phyloP scores from a whole-genome alignment of 495 filamentous ascomycete genomes.

The Podospora tetraspora region DNA sequence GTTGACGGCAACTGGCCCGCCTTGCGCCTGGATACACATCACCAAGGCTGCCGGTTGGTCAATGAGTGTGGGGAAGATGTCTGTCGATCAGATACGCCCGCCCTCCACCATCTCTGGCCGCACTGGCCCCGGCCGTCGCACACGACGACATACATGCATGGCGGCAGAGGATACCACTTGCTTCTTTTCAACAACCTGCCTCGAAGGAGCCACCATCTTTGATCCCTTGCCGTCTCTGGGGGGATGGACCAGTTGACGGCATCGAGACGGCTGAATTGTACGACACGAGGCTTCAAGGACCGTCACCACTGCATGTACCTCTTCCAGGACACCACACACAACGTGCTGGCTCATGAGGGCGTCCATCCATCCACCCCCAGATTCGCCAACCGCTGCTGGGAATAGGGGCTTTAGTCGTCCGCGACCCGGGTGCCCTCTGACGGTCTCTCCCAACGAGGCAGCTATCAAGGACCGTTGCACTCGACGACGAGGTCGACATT shows the following conservation, averaged over 20 bases:
- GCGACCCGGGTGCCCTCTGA: neutral
- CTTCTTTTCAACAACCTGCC: neutral
- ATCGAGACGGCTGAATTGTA: neutral
- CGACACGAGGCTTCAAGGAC: neutral
- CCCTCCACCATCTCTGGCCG: neutral
- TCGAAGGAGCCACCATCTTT: neutral
- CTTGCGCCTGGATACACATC: neutral
- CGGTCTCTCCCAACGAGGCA: neutral
- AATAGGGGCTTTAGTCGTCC: neutral
- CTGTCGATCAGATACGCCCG: neutral
- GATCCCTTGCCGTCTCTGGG: neutral
- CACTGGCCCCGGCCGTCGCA: neutral
- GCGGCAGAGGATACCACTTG: neutral
- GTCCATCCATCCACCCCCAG: neutral
- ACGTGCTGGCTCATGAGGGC: neutral
- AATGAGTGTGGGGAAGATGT: neutral
- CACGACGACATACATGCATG: neutral
- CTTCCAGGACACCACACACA: neutral
- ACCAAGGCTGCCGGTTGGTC: neutral
- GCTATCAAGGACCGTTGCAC: constrained; percentile 1
- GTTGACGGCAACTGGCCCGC: neutral
- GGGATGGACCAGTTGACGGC: neutral
- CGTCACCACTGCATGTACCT: neutral
- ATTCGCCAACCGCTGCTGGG: neutral
- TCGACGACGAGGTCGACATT: neutral